phyloP scores from a whole-genome alignment of 1,284 basidiomycete genomes.

The Cutaneotrichosporon sp. region DNA sequence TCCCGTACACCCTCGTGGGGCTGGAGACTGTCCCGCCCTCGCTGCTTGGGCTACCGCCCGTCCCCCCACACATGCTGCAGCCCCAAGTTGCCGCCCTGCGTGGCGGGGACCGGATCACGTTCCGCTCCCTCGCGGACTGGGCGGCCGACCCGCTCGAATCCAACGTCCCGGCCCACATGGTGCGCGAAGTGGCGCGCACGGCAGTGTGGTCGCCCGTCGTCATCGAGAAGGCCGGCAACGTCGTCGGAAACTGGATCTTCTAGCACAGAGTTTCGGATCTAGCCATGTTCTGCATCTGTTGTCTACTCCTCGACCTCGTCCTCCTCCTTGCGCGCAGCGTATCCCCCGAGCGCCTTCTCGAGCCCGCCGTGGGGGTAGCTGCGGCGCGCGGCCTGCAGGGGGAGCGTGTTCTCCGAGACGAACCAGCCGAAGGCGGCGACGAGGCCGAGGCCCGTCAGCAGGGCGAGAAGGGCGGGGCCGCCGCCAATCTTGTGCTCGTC shows the following conservation, averaged over 20 bases:
- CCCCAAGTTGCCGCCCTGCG: background rate
- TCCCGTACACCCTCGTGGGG: background rate
- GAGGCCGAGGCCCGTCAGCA: slow-evolving; percentile 36
- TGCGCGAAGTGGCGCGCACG: background rate
- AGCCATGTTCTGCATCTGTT: slow-evolving; percentile 8
- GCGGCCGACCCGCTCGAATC: background rate
- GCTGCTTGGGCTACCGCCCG: background rate
- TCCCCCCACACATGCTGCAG: background rate
- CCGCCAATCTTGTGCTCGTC: slow-evolving; percentile 59
- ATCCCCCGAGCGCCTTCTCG: slow-evolving; percentile 49
- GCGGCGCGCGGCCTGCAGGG: slow-evolving; percentile 39
- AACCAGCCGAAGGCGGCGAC: slow-evolving; percentile 43
- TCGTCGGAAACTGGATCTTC: background rate
- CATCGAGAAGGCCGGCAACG: background rate
- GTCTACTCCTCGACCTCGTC: slow-evolving; percentile 36
- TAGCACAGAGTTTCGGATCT: too few relatives aligned
- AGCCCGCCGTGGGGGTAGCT: slow-evolving; percentile 52
- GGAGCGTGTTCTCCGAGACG: slow-evolving; percentile 33
- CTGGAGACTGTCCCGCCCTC: background rate
- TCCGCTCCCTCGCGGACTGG: background rate
- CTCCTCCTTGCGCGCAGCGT: slow-evolving; percentile 35
- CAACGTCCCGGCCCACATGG: background rate
- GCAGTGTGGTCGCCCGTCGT: background rate
- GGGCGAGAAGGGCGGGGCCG: slow-evolving; percentile 34
- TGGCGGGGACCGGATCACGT: background rate